phyloP scores from a whole-genome alignment of 2,329 filamentous ascomycete genomes.

The Cladosporium velox region DNA sequence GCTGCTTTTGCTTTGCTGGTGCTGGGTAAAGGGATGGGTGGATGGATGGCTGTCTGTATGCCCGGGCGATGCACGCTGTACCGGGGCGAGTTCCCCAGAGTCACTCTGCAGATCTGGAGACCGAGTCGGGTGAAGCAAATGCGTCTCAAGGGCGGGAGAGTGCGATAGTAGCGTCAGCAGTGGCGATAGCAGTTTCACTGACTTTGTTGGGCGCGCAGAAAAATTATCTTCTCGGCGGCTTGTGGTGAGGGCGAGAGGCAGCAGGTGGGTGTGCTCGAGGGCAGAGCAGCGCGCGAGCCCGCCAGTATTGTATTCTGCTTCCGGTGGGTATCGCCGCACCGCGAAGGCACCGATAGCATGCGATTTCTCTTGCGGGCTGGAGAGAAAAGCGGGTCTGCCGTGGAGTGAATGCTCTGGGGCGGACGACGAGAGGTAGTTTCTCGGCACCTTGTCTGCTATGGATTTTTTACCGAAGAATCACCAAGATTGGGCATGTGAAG shows the following conservation, averaged over 20 bases:
- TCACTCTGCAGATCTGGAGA: conserved; percentile 17
- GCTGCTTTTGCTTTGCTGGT: background rate
- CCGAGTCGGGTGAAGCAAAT: background rate
- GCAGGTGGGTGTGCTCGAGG: conserved; percentile 10
- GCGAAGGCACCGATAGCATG: conserved; percentile 18
- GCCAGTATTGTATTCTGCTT: conserved; percentile 1
- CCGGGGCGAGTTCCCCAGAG: conserved; percentile 7
- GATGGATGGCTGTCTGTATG: background rate
- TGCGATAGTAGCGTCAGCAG: background rate
- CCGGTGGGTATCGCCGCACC: conserved; percentile 16
- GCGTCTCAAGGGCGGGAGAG: background rate
- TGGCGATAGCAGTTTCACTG: background rate
- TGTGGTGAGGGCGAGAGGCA: background rate
- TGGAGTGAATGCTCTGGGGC: conserved; percentile 21
- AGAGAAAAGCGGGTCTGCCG: conserved; percentile 1
- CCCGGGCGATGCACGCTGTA: background rate
- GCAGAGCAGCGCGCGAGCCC: conserved; percentile 4
- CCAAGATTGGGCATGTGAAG: conserved; percentile 16
- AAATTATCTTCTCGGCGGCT: background rate
- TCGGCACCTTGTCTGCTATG: conserved; percentile 8
- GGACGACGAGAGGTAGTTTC: conserved; percentile 13
- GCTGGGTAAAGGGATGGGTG: conserved; percentile 9
- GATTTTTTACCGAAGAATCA: conserved; percentile 19
- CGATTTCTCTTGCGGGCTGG: conserved; percentile 14
- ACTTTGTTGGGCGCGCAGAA: background rate